Base-by-base conservation (phyloP, 2,329 filamentous ascomycete species). In the Emericellopsis cladophorae region DNA sequence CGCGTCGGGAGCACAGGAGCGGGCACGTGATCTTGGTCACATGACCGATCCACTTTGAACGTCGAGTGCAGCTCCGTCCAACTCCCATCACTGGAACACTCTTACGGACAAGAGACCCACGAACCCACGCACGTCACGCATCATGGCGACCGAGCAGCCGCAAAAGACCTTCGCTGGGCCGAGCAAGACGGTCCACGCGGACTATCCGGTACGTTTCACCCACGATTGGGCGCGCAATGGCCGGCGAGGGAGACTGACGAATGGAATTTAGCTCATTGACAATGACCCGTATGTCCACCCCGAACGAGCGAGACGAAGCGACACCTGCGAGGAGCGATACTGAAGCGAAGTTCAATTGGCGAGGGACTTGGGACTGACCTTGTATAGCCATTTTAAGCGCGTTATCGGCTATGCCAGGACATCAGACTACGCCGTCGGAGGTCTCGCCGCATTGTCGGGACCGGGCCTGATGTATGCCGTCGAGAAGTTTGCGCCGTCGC, bases 391-490 rank as follows among this genome's bases (percentile, higher is more conserved):
- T 65, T 83, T 96, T 64, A 86, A 79, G 64, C 82, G 92, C 59
- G 92, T 96, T 15, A 62, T 95, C 48, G 65, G 78, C 57, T 98
- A 98, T 74, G 84, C 89, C 47, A 79, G 92, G 48, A 68, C 79
- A 37, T 84, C 81, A 39, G 92, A 98, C 65, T 96, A 93, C 65
- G 69, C 72, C 33, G 68, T 77, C 50, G 90, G 81, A 46, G 69
- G 72, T 43, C 73, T 68, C 12, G 75, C 83, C 39, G 81, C 81
- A 12, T 76, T 78, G n/a, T 69, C 79, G 41, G 83, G 79, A 37
- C 90, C 92, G 8, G 73, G 72, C 36, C 66, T 84, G 42, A 81
- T 96, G 59, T 70, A 80, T 54, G 62, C 80, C 49, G 85, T 88
- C 75, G 90, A 98, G 70, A 79, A 72, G 59, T 74, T 93, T 48